These are phyloP conservation scores for Cercospora zeae-maydis DNA, from an alignment of 2,329 filamentous ascomycete genomes.

Conservation along the genomic window DNA sequence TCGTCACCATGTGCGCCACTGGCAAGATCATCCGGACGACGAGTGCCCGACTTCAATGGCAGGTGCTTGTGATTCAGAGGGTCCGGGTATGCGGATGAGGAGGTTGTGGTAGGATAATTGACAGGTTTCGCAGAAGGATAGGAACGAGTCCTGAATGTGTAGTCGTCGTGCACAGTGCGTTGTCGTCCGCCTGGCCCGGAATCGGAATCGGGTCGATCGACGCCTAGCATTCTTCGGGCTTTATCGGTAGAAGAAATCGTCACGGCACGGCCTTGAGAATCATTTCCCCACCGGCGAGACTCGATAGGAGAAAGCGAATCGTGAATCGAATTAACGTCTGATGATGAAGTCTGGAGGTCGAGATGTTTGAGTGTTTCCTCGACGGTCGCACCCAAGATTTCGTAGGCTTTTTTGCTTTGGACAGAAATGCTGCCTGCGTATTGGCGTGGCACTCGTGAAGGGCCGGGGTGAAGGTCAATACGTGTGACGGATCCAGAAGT, in stretches of 20 bases:
- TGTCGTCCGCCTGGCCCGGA: not conserved
- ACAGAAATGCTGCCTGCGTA: not conserved
- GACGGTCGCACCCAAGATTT: not conserved
- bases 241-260: not conserved
- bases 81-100: not conserved
- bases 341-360: not conserved
- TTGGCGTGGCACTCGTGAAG: not conserved
- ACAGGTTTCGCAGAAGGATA: not conserved
- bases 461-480: conserved; percentile 3
- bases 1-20: not conserved
- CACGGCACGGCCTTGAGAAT: not conserved
- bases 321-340: not conserved
- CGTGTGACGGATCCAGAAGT: conserved; percentile 4
- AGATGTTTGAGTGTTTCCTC: not conserved
- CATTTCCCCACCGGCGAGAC: not conserved
- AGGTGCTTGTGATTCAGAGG: not conserved
- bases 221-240: conserved; percentile 6
- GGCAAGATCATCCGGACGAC: not conserved
- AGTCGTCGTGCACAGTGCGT: not conserved
- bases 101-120: not conserved
- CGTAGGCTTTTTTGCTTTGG: not conserved
- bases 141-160: not conserved
- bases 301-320: conserved; percentile 1
- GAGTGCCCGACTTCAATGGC: not conserved
- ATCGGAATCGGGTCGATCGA: conserved; percentile 8